Base-by-base conservation (phyloP, 371 early-diverging fungal genomes). In the Mortierella sp. region DNA sequence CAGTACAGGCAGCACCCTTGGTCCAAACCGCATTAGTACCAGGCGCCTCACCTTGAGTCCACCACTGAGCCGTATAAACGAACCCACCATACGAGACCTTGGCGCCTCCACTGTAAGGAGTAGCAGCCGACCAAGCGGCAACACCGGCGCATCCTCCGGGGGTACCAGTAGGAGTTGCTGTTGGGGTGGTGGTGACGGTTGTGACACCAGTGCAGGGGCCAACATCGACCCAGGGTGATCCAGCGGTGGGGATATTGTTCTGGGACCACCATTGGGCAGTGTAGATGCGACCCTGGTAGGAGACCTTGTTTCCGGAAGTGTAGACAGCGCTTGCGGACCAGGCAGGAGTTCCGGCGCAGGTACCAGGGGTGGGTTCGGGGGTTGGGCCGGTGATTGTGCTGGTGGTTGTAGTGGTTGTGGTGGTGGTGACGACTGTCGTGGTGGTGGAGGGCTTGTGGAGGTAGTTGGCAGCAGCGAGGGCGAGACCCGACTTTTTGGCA, bases 1-100 rank as follows among this genome's bases (percentile, higher is more conserved):
- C 77, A 26, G 81, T 37, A 72, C 87, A 87, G 31, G 80, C 73
- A 71, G 81, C 79, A 16, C 82, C 83, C 76, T 87, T 78, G 55
- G 43, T 43, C 87, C 87, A 87, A 59, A 76, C 83, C 11, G 78
- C 13, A 64, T 76, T 67, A 16, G 69, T 21, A n/a, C 80, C 69
- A 54, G 89, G 87, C 21, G 76, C 81, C 34, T 82, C 78, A 24
- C 80, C 83, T 72, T 87, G 86, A 44, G 88, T 88, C 89, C 89
- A 88, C 82, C 86, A 88, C 71, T 87, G 82, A 16, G 89, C 89
- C 26, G 76, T 74, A 73, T 84, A 88, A 53, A 87, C 44, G 46
- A 69, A 80, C 2, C 88, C 88, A 6, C 87, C 81, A 76, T 89
- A 88, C 19, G 90, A 88, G 48, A 92, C 93, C 31, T 79, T 80